These are phyloP conservation scores for Exutisphaerella laricina DNA, from an alignment of 2,329 filamentous ascomycete genomes.

Conservation along the genomic window DNA sequence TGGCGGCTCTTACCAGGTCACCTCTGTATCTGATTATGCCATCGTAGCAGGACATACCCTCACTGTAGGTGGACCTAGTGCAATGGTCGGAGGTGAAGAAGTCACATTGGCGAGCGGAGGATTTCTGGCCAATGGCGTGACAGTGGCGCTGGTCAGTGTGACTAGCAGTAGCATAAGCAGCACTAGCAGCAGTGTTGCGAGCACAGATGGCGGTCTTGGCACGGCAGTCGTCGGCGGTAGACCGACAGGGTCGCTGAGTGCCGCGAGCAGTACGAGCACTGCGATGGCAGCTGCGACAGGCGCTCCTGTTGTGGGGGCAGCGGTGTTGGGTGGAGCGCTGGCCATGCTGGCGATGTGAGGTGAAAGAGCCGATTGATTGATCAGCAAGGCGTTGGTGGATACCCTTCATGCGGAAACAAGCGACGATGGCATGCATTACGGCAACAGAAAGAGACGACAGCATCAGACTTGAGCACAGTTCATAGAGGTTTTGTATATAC, in stretches of 20 bases:
- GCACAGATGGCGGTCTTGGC: background rate
- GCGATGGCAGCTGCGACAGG: conserved; percentile 5
- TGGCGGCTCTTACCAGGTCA: conserved; percentile 17
- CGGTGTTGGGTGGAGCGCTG: conserved; percentile 13
- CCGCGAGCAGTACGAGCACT: background rate
- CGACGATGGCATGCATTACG: background rate
- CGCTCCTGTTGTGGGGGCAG: conserved; percentile 6
- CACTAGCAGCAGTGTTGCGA: conserved; percentile 3
- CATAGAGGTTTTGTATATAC: background rate
- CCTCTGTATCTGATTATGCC: conserved; percentile 10
- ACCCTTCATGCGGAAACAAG: conserved; percentile 13
- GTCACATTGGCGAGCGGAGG: conserved; percentile 12
- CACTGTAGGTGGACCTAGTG: conserved; percentile 11
- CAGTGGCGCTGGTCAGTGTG: conserved; percentile 6
- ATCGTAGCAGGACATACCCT: conserved; percentile 21
- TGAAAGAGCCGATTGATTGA: background rate
- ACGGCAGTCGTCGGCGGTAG: background rate
- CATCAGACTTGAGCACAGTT: background rate
- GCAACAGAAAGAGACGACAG: background rate
- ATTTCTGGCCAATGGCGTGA: conserved; percentile 7
- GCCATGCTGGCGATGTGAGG: conserved; percentile 15
- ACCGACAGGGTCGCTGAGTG: conserved; percentile 4
- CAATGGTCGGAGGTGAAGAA: conserved; percentile 12
- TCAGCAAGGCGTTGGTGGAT: conserved; percentile 6
- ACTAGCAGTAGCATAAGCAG: conserved; percentile 2